Evolutionary conservation across 2,329 filamentous ascomycete genomes (phyloP).

Genomic region (Delphinella strobiligena): DNA sequence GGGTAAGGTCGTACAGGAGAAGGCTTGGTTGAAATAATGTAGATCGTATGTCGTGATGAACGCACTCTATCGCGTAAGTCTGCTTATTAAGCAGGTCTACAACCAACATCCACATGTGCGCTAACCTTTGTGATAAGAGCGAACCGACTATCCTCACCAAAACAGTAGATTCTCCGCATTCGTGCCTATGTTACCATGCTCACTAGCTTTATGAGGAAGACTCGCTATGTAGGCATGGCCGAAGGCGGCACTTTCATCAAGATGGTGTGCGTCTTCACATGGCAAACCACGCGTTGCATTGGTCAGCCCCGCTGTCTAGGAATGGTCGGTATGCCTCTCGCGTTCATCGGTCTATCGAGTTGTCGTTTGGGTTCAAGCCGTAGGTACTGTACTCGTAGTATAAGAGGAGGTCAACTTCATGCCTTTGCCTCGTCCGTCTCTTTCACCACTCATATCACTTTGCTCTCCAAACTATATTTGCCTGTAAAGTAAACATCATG

Average conservation of each 20-base stretch:
- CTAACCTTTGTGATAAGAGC: too few relatives aligned
- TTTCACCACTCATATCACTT: too few relatives aligned
- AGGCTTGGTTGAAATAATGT: slow-evolving; percentile 1
- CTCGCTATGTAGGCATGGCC: neutral
- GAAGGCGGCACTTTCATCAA: too few relatives aligned
- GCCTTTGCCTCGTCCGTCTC: neutral
- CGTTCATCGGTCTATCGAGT: neutral
- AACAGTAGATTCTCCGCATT: neutral
- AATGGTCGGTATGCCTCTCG: neutral
- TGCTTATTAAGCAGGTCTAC: slow-evolving; percentile 4
- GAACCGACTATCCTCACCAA: too few relatives aligned
- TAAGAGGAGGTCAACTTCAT: neutral
- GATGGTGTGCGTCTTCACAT: too few relatives aligned
- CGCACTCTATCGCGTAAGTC: slow-evolving; percentile 5
- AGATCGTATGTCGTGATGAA: slow-evolving; percentile 7
- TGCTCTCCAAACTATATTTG: neutral
- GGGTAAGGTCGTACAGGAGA: neutral
- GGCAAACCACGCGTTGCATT: too few relatives aligned
- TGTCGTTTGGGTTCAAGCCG: neutral
- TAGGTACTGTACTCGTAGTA: neutral
- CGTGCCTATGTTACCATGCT: neutral
- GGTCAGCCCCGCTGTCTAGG: too few relatives aligned
- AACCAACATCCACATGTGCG: too few relatives aligned
- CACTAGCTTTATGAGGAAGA: neutral
- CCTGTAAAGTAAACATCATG: slow-evolving; percentile 2